Percentiles rank a stretch among this genome's conserved stretches.
Evolutionary conservation across 1,139 yeast species (phyloP).

Genomic region (Protomyces lactucae-debilis): DNA sequence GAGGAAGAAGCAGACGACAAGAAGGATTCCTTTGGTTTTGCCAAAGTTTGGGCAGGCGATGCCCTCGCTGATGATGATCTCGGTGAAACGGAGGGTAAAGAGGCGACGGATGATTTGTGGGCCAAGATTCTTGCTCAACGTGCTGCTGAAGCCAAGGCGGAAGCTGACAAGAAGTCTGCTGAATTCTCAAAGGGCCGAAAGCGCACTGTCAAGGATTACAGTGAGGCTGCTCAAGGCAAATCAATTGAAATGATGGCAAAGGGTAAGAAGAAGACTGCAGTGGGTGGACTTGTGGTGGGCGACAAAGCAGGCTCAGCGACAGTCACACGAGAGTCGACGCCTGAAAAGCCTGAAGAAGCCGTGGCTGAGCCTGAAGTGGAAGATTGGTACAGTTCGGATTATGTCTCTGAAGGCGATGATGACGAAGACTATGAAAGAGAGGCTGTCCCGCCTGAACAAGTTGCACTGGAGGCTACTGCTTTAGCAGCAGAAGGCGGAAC

Average conservation of each 20-base stretch:
- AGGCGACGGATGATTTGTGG: constrained; percentile 29
- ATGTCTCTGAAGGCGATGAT: background rate
- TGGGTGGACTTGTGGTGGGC: background rate
- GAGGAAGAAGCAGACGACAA: constrained; percentile 51
- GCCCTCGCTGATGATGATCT: constrained; percentile 19
- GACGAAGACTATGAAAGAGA: background rate
- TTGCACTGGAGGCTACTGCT: background rate
- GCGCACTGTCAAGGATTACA: constrained; percentile 22
- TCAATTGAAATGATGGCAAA: background rate
- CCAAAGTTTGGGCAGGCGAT: constrained; percentile 33
- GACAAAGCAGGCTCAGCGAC: background rate
- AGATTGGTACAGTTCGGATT: background rate
- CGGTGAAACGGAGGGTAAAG: constrained; percentile 26
- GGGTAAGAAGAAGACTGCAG: background rate
- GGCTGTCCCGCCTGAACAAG: background rate
- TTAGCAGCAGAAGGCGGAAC: background rate
- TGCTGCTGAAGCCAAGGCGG: constrained; percentile 26
- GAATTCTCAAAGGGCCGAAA: constrained; percentile 26
- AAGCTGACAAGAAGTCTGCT: constrained; percentile 13
- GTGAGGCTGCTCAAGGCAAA: constrained; percentile 16
- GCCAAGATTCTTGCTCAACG: constrained; percentile 30
- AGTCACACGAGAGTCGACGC: background rate
- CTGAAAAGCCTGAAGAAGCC: background rate
- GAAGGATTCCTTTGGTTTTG: constrained; percentile 37
- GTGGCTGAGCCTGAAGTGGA: constrained; percentile 1